phyloP scores from a whole-genome alignment of 2,329 filamentous ascomycete genomes.

The Sporothrix curviconia region DNA sequence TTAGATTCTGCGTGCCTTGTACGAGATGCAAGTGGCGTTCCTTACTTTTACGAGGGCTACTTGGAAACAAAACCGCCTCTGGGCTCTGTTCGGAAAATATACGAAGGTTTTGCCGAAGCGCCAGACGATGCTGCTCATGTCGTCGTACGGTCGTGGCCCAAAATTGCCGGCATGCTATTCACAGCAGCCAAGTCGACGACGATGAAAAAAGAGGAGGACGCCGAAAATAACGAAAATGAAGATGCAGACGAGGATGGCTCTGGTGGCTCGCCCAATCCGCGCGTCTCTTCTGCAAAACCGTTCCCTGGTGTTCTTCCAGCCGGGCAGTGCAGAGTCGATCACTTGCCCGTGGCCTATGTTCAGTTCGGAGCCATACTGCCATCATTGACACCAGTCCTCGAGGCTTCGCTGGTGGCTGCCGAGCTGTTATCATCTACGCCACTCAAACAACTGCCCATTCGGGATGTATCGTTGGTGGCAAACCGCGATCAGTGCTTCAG shows the following conservation, averaged over 20 bases:
- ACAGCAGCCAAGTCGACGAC: no score
- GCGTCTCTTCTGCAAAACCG: no score
- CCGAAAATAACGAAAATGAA: no score
- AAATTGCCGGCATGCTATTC: conserved; percentile 55
- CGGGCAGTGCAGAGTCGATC: conserved; percentile 43
- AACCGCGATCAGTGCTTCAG: conserved; percentile 65
- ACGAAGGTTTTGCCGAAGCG: conserved; percentile 31
- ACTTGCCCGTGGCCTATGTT: conserved; percentile 36
- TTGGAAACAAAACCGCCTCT: conserved; percentile 39
- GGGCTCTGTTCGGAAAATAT: conserved; percentile 33
- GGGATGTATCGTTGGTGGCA: conserved; percentile 48
- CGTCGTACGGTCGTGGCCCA: conserved; percentile 43
- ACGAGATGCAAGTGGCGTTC: conserved; percentile 30
- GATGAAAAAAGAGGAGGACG: neutral
- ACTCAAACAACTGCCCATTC: conserved; percentile 47
- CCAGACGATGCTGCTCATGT: conserved; percentile 45
- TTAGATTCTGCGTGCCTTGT: conserved; percentile 30
- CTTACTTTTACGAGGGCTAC: conserved; percentile 37
- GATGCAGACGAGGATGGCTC: no score
- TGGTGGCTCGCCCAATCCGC: no score
- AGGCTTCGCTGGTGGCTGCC: conserved; percentile 56
- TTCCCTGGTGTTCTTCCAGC: conserved; percentile 41
- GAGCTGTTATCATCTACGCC: conserved; percentile 47
- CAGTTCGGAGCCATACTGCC: conserved; percentile 61
- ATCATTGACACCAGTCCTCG: conserved; percentile 63